Conservation (phyloP, 129 eudicot genomes). For the Smallanthus sonchifolius region DNA sequence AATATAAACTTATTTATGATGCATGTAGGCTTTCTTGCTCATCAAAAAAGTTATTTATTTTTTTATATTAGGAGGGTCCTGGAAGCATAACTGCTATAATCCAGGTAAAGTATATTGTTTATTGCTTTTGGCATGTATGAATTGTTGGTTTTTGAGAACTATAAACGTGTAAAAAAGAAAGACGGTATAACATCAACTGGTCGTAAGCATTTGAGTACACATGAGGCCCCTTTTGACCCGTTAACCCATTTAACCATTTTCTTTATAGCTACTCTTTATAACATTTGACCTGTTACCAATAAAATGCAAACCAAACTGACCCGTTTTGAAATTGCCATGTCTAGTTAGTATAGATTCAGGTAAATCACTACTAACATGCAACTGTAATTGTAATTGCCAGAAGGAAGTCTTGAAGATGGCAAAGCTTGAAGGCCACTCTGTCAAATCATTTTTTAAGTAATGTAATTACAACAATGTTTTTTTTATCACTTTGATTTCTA, state of each 20-base stretch:
- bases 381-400: conserved; percentile 27
- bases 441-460: conserved; percentile 38
- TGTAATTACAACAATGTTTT: neutral
- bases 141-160: neutral
- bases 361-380: neutral
- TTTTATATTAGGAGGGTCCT: conserved; percentile 46
- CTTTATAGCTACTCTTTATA: neutral
- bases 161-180: neutral
- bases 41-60: neutral
- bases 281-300: neutral
- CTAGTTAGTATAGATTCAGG: neutral
- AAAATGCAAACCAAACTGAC: neutral
- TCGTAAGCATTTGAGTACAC: neutral
- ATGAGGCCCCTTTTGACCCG: neutral
- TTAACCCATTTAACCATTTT: neutral
- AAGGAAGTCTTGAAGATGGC: conserved; percentile 53
- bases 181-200: neutral
- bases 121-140: neutral
- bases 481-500: neutral
- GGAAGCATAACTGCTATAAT: conserved; percentile 65
- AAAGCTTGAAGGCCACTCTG: conserved; percentile 44
- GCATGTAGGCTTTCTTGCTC: neutral
- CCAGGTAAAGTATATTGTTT: conserved; percentile 46
- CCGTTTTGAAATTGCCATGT: neutral
- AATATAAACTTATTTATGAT: neutral